Percentiles rank a stretch among this genome's conserved stretches.
These are phyloP conservation scores for Tricholoma sp. DNA, from an alignment of 768 basidiomycete genomes.

Conservation along the genomic window DNA sequence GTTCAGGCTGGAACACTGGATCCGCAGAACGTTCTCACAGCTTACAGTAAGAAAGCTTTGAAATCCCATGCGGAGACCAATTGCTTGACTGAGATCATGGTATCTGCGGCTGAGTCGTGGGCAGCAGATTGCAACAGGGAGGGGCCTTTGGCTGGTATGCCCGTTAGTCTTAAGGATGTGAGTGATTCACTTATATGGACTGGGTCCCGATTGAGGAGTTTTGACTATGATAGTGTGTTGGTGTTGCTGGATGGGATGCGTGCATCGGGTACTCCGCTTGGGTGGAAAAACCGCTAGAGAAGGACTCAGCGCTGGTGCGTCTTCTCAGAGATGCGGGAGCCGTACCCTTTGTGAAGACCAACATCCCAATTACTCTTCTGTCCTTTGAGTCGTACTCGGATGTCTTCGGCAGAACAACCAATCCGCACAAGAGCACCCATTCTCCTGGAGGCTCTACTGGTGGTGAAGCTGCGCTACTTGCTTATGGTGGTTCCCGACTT, in stretches of 20 bases:
- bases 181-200: constrained; percentile 6
- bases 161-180: constrained; percentile 49
- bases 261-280: constrained; percentile 55
- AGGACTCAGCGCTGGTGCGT: constrained; percentile 46
- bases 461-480: constrained; percentile 61
- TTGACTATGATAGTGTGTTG: constrained; percentile 33
- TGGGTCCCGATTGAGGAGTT: constrained; percentile 6
- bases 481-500: constrained; percentile 52
- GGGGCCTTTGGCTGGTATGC: constrained; percentile 48
- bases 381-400: constrained; percentile 55
- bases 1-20: constrained; percentile 26
- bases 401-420: constrained; percentile 54
- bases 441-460: constrained; percentile 65
- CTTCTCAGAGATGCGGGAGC: constrained; percentile 59
- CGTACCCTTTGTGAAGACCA: constrained; percentile 65
- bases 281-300: constrained; percentile 37
- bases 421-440: constrained; percentile 52
- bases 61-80: constrained; percentile 44
- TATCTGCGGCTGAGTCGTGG: constrained; percentile 31
- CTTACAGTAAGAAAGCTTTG: constrained; percentile 42
- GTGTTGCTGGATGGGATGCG: constrained; percentile 50
- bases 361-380: constrained; percentile 52
- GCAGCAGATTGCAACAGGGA: constrained; percentile 25
- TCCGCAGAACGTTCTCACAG: constrained; percentile 31
- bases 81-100: constrained; percentile 54